Base-by-base conservation (phyloP, 2,329 filamentous ascomycete genomes). In the Aspergillus sp. region DNA sequence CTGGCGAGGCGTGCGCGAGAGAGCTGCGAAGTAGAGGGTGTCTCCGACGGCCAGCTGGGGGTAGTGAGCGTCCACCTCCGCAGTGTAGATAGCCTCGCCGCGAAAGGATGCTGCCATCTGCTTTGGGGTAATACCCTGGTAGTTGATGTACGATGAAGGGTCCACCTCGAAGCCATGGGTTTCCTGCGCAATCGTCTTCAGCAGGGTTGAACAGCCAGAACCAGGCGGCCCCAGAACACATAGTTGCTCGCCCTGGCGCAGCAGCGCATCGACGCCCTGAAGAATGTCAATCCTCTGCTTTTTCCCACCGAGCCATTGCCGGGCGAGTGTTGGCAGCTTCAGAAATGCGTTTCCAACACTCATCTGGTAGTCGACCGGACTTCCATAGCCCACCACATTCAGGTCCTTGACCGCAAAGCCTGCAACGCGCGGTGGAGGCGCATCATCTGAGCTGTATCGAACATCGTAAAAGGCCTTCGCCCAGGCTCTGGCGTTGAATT, bases 381-480 rank as follows among this genome's bases (percentile, higher is more conserved):
- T 53, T 15, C 50, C 50, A 26, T 53, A 53, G 4, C 50, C 50
- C 3, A 24, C 50, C 18, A 53, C 50, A 17, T 53, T 53, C 26
- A 53, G 13, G 8, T 38, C 7, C 32, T 48, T 62, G 53, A 60
- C 48, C 13, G 60, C 57, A 26, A 60, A 8, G 8, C 60, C 55
- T 6, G 58, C 34, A n/a, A 49, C 53, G 8, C 55, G 60, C 9
- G 52, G 39, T 1, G 41, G 45, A n/a, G 36, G 22, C 6, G 22
- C 48, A n/a, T 43, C 53, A 4, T 54, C 45, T 2, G 52, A 42
- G 20, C 48, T 48, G 42, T 62, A 58, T n/a, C 57, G 53, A 7
- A 49, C 44, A 44, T 58, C 32, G 26, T 62, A 62, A n/a, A 62
- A 62, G 3, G 55, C 52, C 38, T 53, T 60, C 1, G 57, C 57